phyloP scores from a whole-genome alignment of 2,329 filamentous ascomycete species.

The Pseudocercospora cruenta region DNA sequence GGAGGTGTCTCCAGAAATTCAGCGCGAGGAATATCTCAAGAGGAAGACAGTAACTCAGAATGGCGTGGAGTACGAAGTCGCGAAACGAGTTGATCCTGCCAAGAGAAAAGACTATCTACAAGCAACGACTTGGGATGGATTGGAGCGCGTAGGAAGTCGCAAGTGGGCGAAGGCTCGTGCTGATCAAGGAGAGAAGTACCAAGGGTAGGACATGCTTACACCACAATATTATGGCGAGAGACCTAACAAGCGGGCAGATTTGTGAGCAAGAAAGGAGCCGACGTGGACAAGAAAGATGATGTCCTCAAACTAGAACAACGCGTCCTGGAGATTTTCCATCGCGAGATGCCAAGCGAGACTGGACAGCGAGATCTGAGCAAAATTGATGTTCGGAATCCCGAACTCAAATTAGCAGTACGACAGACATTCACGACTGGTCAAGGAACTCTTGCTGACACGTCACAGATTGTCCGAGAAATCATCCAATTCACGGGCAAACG shows the following conservation, averaged over 20 bases:
- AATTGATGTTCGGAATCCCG: slow-evolving; percentile 16
- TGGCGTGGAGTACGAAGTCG: slow-evolving; percentile 31
- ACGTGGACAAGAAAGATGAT: neutral
- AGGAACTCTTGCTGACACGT: slow-evolving; percentile 22
- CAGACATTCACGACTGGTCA: neutral
- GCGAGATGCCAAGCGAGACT: neutral
- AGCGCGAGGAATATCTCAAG: slow-evolving; percentile 16
- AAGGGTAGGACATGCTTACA: slow-evolving; percentile 35
- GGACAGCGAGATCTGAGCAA: neutral
- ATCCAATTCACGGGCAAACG: slow-evolving; percentile 79
- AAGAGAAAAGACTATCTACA: slow-evolving; percentile 46
- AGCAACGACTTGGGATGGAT: slow-evolving; percentile 55
- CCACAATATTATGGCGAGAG: neutral
- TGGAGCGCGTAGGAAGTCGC: slow-evolving; percentile 59
- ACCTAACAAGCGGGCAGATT: neutral
- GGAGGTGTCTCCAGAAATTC: slow-evolving; percentile 15
- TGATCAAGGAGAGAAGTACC: slow-evolving; percentile 42
- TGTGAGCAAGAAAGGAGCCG: neutral
- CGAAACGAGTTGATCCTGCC: slow-evolving; percentile 29
- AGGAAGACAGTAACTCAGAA: neutral
- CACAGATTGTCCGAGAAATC: slow-evolving; percentile 76
- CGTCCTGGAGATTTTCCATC: neutral
- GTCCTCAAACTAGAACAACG: neutral
- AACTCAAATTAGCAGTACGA: slow-evolving; percentile 72
- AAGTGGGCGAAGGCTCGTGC: slow-evolving; percentile 45